Conservation (phyloP, 345 rosid species). For the Hibiscus trionum region DNA sequence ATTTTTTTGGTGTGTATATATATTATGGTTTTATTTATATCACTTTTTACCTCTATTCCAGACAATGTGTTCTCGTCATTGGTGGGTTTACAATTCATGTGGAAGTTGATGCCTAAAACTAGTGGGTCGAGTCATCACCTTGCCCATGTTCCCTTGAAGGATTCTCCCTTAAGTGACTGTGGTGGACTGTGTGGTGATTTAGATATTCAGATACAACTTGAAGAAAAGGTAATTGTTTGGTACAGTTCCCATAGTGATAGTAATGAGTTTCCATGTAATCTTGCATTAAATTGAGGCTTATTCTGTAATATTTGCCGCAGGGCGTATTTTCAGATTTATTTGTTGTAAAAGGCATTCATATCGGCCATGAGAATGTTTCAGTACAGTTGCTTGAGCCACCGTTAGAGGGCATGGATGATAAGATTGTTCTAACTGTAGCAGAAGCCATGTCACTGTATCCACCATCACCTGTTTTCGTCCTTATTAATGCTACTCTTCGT, state of each 20-base stretch:
- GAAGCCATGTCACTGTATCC: constrained; percentile 95
- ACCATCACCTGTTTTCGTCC: constrained; percentile 78
- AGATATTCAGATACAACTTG: constrained; percentile 69
- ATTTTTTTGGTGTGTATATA: too few relatives aligned
- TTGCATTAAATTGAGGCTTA: constrained; percentile 7
- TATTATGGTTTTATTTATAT: neutral
- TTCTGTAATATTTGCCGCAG: constrained; percentile 39
- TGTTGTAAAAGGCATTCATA: constrained; percentile 72
- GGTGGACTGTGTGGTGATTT: constrained; percentile 88
- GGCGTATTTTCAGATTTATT: constrained; percentile 79
- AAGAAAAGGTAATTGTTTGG: constrained; percentile 36
- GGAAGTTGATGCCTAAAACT: constrained; percentile 63
- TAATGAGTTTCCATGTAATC: neutral
- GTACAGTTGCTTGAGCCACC: constrained; percentile 75
- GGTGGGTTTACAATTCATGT: constrained; percentile 85
- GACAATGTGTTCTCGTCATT: constrained; percentile 89
- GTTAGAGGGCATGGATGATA: constrained; percentile 51
- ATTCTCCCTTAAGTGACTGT: constrained; percentile 87
- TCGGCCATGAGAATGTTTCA: constrained; percentile 82
- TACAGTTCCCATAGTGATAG: neutral
- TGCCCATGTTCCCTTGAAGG: constrained; percentile 82
- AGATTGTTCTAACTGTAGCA: constrained; percentile 80
- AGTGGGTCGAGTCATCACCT: constrained; percentile 64
- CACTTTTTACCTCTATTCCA: constrained; percentile 27
- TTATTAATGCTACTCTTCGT: constrained; percentile 66